Evolutionary conservation across 192 early-diverging fungal species (phyloP).

Genomic region (Helicostylum pulchrum): DNA sequence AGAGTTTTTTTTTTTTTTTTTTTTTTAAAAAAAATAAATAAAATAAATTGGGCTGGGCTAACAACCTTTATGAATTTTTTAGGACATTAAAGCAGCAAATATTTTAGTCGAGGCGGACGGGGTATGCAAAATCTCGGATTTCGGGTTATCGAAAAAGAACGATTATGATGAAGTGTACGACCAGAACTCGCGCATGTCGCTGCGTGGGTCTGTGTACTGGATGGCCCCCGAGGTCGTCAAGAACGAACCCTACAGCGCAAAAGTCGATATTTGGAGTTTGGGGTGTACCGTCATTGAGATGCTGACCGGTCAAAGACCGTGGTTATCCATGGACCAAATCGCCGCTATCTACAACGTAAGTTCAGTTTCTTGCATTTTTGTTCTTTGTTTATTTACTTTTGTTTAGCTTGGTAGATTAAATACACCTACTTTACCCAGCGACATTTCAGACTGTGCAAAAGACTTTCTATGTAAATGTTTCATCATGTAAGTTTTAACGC

Average conservation of each 20-base stretch:
- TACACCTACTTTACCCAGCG: slow-evolving; percentile 77
- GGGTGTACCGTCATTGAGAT: slow-evolving; percentile 94
- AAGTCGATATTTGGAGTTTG: slow-evolving; percentile 92
- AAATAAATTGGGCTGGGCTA: too few species aligned
- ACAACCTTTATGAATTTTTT: background rate
- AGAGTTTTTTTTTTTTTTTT: too few species aligned
- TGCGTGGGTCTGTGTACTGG: slow-evolving; percentile 70
- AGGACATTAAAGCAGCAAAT: slow-evolving; percentile 85
- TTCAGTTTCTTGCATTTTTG: slow-evolving; percentile 15
- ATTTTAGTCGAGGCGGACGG: slow-evolving; percentile 78
- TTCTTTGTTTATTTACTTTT: slow-evolving; percentile 27
- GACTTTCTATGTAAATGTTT: slow-evolving; percentile 78
- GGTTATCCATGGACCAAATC: slow-evolving; percentile 54
- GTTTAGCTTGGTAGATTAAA: slow-evolving; percentile 68
- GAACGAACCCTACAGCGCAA: slow-evolving; percentile 82
- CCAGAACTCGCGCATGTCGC: slow-evolving; percentile 46
- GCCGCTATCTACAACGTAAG: slow-evolving; percentile 58
- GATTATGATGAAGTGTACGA: slow-evolving; percentile 44
- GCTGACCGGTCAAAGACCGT: slow-evolving; percentile 87
- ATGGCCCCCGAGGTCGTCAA: slow-evolving; percentile 98
- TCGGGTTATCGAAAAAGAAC: slow-evolving; percentile 92
- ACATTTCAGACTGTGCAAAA: slow-evolving; percentile 61
- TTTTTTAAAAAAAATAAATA: too few species aligned
- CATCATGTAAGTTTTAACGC: slow-evolving; percentile 56
- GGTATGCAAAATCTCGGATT: slow-evolving; percentile 95